phyloP scores from a whole-genome alignment of 805 yeast genomes.

The Nakazawaea molendinolei region DNA sequence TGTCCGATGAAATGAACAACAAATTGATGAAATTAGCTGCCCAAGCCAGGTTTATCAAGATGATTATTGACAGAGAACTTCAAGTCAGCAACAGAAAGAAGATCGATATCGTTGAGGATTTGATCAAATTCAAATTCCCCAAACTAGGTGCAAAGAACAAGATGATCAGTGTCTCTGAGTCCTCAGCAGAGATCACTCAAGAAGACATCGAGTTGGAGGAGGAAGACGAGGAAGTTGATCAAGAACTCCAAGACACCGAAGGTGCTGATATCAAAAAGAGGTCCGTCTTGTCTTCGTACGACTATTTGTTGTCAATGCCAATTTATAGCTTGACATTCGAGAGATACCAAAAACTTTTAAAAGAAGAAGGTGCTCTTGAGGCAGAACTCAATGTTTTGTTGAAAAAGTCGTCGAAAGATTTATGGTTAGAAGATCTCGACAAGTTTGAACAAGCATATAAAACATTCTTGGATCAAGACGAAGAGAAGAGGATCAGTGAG shows the following conservation, averaged over 20 bases:
- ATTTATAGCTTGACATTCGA: conserved; percentile 91
- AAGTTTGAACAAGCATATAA: conserved; percentile 63
- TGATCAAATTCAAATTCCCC: conserved; percentile 64
- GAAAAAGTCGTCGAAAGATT: conserved; percentile 69
- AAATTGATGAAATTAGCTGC: conserved; percentile 68
- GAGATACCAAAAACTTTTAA: conserved; percentile 72
- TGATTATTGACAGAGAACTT: conserved; percentile 75
- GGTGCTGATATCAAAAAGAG: conserved; percentile 33
- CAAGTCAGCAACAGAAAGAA: conserved; percentile 71
- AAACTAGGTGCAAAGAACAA: conserved; percentile 65
- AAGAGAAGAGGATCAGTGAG: conserved; percentile 45
- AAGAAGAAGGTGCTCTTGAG: conserved; percentile 68
- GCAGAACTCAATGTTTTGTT: conserved; percentile 61
- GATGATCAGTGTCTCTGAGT: conserved; percentile 38
- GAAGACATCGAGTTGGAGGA: conserved; percentile 36
- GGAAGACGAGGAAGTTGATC: conserved; percentile 32
- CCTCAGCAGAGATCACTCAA: conserved; percentile 25
- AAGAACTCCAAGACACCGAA: conserved; percentile 25
- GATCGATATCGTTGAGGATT: conserved; percentile 52
- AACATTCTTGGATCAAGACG: conserved; percentile 60
- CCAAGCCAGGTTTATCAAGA: conserved; percentile 86
- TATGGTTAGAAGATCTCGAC: conserved; percentile 84
- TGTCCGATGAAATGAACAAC: conserved; percentile 62
- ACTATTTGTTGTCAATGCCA: conserved; percentile 86
- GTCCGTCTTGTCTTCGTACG: conserved; percentile 61